phyloP scores from a whole-genome alignment of 768 basidiomycete species.

The Xerocomus potaroensis region DNA sequence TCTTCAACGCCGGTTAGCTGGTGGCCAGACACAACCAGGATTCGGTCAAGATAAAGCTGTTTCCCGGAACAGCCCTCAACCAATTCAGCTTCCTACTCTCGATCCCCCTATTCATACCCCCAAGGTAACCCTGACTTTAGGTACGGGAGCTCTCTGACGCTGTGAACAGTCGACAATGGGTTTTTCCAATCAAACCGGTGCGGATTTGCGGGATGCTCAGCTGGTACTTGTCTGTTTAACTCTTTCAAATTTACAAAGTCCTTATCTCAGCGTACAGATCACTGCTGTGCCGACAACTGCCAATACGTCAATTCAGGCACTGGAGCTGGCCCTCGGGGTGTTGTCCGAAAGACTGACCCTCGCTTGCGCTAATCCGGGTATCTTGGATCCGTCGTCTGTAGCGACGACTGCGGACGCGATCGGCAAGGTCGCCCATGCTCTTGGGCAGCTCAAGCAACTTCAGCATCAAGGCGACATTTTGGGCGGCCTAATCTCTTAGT shows the following conservation, averaged over 20 bases:
- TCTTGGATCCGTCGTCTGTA: conserved; percentile 47
- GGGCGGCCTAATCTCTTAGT: conserved; percentile 16
- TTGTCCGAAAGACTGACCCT: conserved; percentile 49
- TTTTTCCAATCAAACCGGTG: conserved; percentile 8
- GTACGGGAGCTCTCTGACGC: conserved; percentile 4
- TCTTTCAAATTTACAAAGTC: neutral
- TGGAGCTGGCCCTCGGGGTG: conserved; percentile 49
- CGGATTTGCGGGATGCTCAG: conserved; percentile 17
- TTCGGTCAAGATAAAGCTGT: conserved; percentile 11
- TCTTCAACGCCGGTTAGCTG: conserved; percentile 3
- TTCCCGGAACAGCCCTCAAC: conserved; percentile 24
- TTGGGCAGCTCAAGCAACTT: conserved; percentile 56
- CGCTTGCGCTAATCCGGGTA: conserved; percentile 35
- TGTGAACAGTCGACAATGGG: conserved; percentile 20
- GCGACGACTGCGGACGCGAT: conserved; percentile 66
- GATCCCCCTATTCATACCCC: conserved; percentile 27
- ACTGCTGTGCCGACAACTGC: conserved; percentile 10
- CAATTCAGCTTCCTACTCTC: conserved; percentile 31
- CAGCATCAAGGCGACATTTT: conserved; percentile 34
- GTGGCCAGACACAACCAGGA: conserved; percentile 4
- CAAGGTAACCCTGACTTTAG: conserved; percentile 19
- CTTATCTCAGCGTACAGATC: conserved; percentile 16
- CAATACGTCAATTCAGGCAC: conserved; percentile 38
- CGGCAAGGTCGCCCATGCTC: conserved; percentile 56
- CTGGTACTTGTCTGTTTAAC: conserved; percentile 8